Base-by-base conservation (phyloP, 2,329 filamentous ascomycete genomes). In the Fusarium nematophilum region DNA sequence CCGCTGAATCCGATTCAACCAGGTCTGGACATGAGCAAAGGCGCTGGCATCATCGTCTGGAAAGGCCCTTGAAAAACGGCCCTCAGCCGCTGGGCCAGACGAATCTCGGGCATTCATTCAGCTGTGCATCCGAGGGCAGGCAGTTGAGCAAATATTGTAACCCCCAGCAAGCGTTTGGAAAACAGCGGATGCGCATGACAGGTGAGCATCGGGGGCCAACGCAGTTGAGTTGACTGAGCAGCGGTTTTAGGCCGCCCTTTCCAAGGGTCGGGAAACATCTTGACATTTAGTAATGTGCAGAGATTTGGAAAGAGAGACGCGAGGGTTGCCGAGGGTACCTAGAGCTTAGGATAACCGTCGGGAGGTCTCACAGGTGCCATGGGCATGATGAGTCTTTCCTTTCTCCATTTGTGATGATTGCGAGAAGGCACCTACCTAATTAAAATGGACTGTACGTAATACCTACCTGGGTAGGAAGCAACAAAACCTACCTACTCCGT, bases 11-110 rank as follows among this genome's bases (percentile, higher is more conserved):
- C 50, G 37, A 17, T 43, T 34, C 31, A 65, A 21, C 62, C 62
- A 65, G 46, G 47, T 44, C 15, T 43, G 62, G 44, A 65, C 36
- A 21, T 8, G 30, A 6, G 18, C 43, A 37, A 44, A 44, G 14
- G 8, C 9, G 15, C n/a, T 14, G 8, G 14, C 6, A 27, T 6
- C 21, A 17, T 30, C 14, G 15, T 50, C 36, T 25, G 15, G 17
- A 23, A 33, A 18, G 34, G 17, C n/a, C 27, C 38, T 42, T 23
- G 30, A 8, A 18, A 40, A 40, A 15, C 9, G 25, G 10, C 6
- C 13, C 6, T 15, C 23, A 11, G n/a, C 10, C 23, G 29, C 33
- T 14, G 10, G 26, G 34, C 25, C n/a, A n/a, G n/a, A n/a, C n/a
- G n/a, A n/a, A 36, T 21, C 11, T 4, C 33, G 46, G 13, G 42